Conservation (phyloP, 306 rosid genomes). For the Cucumis melo region DNA sequence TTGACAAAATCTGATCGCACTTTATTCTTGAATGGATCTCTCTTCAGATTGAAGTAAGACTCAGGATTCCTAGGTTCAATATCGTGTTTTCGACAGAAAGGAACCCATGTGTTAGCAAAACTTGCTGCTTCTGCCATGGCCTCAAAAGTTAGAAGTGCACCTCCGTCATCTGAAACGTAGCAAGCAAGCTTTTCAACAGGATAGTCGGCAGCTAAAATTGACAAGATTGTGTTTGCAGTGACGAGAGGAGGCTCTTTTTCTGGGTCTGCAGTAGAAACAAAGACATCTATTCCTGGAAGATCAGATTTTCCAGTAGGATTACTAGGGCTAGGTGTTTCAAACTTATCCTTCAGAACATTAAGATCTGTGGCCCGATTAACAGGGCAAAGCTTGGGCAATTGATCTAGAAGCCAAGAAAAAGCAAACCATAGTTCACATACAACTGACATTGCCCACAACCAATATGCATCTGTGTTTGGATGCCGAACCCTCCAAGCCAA, state of each 20-base stretch:
- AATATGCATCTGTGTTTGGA: conserved; percentile 62
- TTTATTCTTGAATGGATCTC: conserved; percentile 91
- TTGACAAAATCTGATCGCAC: conserved; percentile 76
- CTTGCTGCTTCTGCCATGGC: conserved; percentile 99
- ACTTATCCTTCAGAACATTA: conserved; percentile 74
- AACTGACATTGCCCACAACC: conserved; percentile 96
- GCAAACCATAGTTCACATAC: conserved; percentile 99
- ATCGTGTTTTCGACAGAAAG: conserved; percentile 82
- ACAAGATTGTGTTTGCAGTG: conserved; percentile 83
- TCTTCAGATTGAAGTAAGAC: conserved; percentile 71
- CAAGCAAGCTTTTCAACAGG: conserved; percentile 97
- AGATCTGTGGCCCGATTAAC: conserved; percentile 75
- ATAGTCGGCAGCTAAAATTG: conserved; percentile 80
- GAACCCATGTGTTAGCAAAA: conserved; percentile 81
- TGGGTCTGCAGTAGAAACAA: conserved; percentile 96
- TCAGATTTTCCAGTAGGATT: conserved; percentile 92
- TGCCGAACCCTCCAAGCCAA: conserved; percentile 64
- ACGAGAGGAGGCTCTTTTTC: conserved; percentile 98
- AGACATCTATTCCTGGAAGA: conserved; percentile 85
- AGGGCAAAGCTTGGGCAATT: conserved; percentile 80
- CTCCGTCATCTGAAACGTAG: conserved; percentile 97
- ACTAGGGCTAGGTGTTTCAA: conserved; percentile 50
- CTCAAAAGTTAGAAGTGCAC: conserved; percentile 92
- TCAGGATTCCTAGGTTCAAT: conserved; percentile 97
- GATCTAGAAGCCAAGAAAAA: conserved; percentile 94